phyloP scores from a whole-genome alignment of 2,329 filamentous ascomycete species.

The Botrytis cinerea region DNA sequence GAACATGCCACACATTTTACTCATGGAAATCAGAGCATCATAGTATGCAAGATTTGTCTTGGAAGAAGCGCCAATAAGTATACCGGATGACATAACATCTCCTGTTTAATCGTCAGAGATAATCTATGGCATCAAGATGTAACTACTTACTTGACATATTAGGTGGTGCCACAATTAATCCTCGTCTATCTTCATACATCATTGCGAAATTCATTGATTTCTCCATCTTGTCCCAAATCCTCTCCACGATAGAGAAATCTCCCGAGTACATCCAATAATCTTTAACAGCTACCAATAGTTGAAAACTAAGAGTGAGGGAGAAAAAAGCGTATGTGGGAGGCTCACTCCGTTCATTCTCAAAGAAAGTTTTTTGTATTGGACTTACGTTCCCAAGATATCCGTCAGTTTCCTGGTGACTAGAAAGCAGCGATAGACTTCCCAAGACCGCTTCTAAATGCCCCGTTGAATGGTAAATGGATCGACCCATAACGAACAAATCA shows the following conservation, averaged over 20 bases:
- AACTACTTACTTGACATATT: constrained; percentile 10
- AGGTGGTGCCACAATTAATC: constrained; percentile 7
- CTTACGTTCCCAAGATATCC: constrained; percentile 12
- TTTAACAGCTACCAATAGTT: constrained; percentile 13
- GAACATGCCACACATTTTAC: constrained; percentile 25
- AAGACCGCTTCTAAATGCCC: constrained; percentile 6
- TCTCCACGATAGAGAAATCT: constrained; percentile 47
- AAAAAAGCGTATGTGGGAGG: constrained; percentile 3
- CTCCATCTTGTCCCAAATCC: constrained; percentile 47
- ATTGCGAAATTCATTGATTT: constrained; percentile 7
- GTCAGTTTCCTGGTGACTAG: constrained; percentile 1
- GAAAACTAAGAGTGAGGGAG: background rate
- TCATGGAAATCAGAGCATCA: constrained; percentile 33
- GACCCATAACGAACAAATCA: constrained; percentile 9
- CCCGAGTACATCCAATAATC: constrained; percentile 15
- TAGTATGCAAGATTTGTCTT: constrained; percentile 35
- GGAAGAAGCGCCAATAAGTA: constrained; percentile 29
- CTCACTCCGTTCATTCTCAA: constrained; percentile 7
- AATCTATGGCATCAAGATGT: background rate
- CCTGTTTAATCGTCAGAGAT: background rate
- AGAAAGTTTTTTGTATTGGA: constrained; percentile 15
- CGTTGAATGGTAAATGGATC: constrained; percentile 13
- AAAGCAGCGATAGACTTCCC: constrained; percentile 8
- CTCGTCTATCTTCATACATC: constrained; percentile 6
- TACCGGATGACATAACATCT: constrained; percentile 3